Percentiles rank a stretch among this genome's conserved stretches.
phyloP scores from a whole-genome alignment of 1,284 basidiomycete species.

The Cryptococcus sp. region DNA sequence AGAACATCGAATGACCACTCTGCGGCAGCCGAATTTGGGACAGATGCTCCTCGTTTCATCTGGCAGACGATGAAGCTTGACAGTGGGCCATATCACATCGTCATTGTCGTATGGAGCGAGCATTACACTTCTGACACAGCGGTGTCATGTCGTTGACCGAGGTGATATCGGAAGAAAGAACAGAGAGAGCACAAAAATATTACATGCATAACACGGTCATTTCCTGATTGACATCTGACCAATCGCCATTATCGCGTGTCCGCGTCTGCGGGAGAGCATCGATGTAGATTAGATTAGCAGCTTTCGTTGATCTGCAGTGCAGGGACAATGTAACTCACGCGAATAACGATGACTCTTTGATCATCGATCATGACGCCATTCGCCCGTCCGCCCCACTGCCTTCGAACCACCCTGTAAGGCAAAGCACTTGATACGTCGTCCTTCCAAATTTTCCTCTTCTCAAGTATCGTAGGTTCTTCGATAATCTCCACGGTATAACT shows the following conservation, averaged over 20 bases:
- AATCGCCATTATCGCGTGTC: conserved; percentile 26
- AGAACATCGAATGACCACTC: too few species aligned
- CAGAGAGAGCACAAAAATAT: not conserved
- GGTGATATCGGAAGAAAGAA: too few species aligned
- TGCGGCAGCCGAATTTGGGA: too few species aligned
- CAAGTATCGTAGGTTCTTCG: conserved; percentile 21
- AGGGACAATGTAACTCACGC: conserved; percentile 26
- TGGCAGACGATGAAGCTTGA: too few species aligned
- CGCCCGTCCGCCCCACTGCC: conserved; percentile 22
- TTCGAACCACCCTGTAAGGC: conserved; percentile 31
- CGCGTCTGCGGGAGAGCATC: conserved; percentile 14
- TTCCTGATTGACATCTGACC: conserved; percentile 31
- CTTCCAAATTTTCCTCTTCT: conserved; percentile 27
- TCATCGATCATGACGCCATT: conserved; percentile 51
- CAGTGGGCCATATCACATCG: too few species aligned
- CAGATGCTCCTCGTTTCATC: too few species aligned
- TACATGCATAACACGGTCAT: conserved; percentile 43
- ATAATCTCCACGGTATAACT: conserved; percentile 12
- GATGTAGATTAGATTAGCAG: not conserved
- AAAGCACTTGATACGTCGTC: conserved; percentile 32
- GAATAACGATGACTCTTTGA: conserved; percentile 41
- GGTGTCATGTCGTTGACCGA: too few species aligned
- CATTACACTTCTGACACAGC: too few species aligned
- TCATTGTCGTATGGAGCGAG: too few species aligned
- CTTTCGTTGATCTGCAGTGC: not conserved